Evolutionary conservation across 2,329 filamentous ascomycete genomes (phyloP).

Genomic region (Aspergillus piperis): DNA sequence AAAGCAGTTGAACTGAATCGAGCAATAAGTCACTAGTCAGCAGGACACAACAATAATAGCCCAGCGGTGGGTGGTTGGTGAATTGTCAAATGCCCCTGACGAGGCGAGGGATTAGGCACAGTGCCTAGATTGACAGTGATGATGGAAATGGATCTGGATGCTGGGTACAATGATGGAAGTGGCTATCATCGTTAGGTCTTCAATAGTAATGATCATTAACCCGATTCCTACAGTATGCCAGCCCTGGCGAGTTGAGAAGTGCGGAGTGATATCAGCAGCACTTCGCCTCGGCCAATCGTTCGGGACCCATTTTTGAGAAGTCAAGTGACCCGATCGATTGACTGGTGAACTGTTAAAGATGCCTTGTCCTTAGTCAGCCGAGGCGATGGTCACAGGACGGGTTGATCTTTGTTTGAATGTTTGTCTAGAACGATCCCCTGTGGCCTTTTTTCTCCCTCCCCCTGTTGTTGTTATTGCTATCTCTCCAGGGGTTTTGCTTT

Average conservation of each 20-base stretch:
- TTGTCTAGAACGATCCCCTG: slow-evolving; percentile 23
- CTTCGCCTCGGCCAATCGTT: slow-evolving; percentile 20
- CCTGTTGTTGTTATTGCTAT: not conserved
- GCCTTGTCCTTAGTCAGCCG: slow-evolving; percentile 23
- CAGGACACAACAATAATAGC: slow-evolving; percentile 21
- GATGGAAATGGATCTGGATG: not conserved
- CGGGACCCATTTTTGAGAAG: slow-evolving; percentile 22
- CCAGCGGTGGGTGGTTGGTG: not conserved
- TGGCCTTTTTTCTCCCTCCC: not conserved
- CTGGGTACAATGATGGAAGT: slow-evolving; percentile 6
- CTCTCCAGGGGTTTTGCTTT: slow-evolving; percentile 1
- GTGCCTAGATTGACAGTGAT: slow-evolving; percentile 6
- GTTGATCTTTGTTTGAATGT: slow-evolving; percentile 24
- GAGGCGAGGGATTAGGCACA: slow-evolving; percentile 8
- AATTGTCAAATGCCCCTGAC: slow-evolving; percentile 8
- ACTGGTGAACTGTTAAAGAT: slow-evolving; percentile 17
- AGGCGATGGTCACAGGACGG: slow-evolving; percentile 27
- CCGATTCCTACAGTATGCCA: slow-evolving; percentile 1
- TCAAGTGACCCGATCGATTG: slow-evolving; percentile 26
- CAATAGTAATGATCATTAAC: slow-evolving; percentile 8
- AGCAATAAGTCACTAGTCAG: slow-evolving; percentile 26
- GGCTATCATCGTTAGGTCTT: slow-evolving; percentile 8
- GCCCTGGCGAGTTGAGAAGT: slow-evolving; percentile 12
- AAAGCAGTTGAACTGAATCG: slow-evolving; percentile 29
- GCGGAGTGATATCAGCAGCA: slow-evolving; percentile 21